A percentile compares a stretch with the other conserved stretches of the same genome.
Evolutionary conservation across 306 rosid species (phyloP).

Genomic region (Rosa persica): DNA sequence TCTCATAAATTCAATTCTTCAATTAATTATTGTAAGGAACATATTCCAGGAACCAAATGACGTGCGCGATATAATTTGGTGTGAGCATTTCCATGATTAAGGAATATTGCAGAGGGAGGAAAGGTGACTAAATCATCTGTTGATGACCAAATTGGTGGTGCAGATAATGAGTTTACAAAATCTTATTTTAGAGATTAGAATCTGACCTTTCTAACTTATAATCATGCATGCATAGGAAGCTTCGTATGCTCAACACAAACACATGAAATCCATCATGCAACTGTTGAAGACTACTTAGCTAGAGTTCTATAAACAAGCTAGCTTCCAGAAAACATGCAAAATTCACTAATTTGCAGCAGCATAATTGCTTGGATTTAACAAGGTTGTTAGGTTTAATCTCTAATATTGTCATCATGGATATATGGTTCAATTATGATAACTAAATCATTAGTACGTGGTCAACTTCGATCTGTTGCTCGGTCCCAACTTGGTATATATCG

Average conservation of each 20-base stretch:
- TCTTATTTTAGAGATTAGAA: background rate
- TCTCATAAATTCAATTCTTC: background rate
- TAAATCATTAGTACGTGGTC: too few species aligned
- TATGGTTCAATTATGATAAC: too few species aligned
- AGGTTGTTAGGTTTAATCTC: too few species aligned
- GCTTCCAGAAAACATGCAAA: background rate
- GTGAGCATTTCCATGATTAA: background rate
- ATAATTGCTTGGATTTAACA: too few species aligned
- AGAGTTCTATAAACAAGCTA: background rate
- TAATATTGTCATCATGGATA: too few species aligned
- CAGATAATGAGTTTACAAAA: background rate
- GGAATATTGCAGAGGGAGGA: conserved; percentile 5
- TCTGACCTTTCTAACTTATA: background rate
- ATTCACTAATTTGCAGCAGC: background rate
- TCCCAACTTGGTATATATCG: too few species aligned
- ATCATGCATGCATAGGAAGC: background rate
- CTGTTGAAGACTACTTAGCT: background rate
- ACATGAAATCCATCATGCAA: background rate
- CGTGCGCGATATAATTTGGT: background rate
- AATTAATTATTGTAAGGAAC: background rate
- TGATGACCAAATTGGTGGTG: background rate
- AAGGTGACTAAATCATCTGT: background rate
- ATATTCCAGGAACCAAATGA: background rate
- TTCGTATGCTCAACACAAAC: background rate
- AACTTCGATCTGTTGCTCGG: too few species aligned